These are phyloP conservation scores for Pythium coloratum DNA, from an alignment of 352 stramenopile genomes.

Conservation along the genomic window DNA sequence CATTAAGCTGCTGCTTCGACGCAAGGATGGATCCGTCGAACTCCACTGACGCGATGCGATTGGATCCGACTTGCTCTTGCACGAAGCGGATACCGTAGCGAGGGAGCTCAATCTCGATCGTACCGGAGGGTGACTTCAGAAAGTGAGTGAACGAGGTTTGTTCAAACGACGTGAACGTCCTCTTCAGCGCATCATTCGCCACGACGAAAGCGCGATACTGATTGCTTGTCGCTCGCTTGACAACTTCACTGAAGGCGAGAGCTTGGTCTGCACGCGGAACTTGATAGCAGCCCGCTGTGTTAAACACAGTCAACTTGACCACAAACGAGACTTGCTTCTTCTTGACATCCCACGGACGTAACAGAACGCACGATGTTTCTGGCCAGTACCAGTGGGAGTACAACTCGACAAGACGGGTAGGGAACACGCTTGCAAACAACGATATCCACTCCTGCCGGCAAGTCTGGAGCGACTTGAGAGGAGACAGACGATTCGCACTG, in stretches of 20 bases:
- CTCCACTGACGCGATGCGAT: conserved; percentile 34
- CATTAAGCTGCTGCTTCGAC: conserved; percentile 38
- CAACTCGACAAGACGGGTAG: conserved; percentile 32
- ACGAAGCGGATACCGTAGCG: conserved; percentile 46
- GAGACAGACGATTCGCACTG: not conserved
- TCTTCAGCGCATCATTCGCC: not conserved
- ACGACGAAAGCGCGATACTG: conserved; percentile 17
- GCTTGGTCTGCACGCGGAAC: conserved; percentile 12
- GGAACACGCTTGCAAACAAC: conserved; percentile 24
- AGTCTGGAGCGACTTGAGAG: conserved; percentile 2
- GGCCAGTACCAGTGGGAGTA: conserved; percentile 61
- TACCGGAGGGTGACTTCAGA: conserved; percentile 12
- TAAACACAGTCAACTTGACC: conserved; percentile 22
- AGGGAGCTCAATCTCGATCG: conserved; percentile 44
- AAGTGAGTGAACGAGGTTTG: conserved; percentile 33
- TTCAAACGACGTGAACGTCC: conserved; percentile 44
- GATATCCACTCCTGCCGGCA: conserved; percentile 29
- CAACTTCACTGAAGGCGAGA: not conserved
- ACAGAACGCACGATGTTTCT: conserved; percentile 38
- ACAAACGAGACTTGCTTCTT: conserved; percentile 30
- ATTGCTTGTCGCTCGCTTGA: not conserved
- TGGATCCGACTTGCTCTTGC: conserved; percentile 5
- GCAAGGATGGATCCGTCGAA: conserved; percentile 41
- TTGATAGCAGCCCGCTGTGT: conserved; percentile 15
- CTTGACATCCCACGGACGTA: conserved; percentile 25